Evolutionary conservation across 352 stramenopile genomes (phyloP), one percentile per base, ranked within the genome.

Genomic region (Globisporangium solare): DNA sequence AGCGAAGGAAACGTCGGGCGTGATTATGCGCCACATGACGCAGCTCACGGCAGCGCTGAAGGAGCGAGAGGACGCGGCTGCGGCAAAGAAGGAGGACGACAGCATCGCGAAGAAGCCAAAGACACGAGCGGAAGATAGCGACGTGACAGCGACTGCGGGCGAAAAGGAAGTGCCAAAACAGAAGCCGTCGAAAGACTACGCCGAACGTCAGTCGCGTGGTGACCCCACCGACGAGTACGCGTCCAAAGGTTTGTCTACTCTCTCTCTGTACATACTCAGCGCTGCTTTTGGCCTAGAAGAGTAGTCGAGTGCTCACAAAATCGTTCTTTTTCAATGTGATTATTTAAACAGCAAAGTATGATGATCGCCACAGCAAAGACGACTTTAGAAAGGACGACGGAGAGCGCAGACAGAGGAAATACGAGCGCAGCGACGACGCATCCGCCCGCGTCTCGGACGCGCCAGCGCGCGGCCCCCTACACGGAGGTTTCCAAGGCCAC

Each of bases 1-100:
- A n/a, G 54, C 63, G 13, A 70, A 40, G 1, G 81, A 93, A 58
- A 73, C 66, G 49, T 81, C 73, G 37, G 63, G 61, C 14, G 78
- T 89, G 27, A 71, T 93, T 11, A 47, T 80, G 57, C 83, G 81
- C 18, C 74, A 88, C 37, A 67, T 90, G 51, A 83, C 66, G 39
- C 68, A 76, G 20, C 47, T 93, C 24, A 70, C 68, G 39, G 68
- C 87, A 8, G 69, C 71, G 37, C 64, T 85, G 7, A 63, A 79
- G 43, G 67, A 84, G 50, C 60, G 60, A 27, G 27, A 63, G n/a
- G 47, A 63, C 39, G 42, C 6, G 13, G 50, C 21, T 43, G 21
- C 22, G 12, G 24, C 51, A n/a, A 14, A 37, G 12, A 21, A 31
- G 31, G 41, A 51, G 42, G 31, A 51, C 42, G 54, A 51, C n/a